Conservation (phyloP, 73 alveolate genomes). For the Blepharisma japonicum region DNA sequence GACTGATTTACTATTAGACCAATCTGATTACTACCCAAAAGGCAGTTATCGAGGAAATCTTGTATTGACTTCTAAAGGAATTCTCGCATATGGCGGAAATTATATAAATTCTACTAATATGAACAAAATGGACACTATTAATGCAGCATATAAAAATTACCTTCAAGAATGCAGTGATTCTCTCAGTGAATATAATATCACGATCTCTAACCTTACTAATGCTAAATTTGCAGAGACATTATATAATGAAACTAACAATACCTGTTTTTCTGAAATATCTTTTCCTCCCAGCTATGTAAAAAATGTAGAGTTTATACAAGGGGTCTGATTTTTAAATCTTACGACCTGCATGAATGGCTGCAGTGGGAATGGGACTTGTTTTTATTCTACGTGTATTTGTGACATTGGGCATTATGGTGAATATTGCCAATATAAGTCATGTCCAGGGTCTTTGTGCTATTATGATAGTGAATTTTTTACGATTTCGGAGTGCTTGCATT, state of each 20-base stretch:
- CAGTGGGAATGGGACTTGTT: slow-evolving; percentile 58
- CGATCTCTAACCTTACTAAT: background rate
- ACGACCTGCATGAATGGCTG: slow-evolving; percentile 62
- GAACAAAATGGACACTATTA: background rate
- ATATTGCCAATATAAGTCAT: slow-evolving; percentile 53
- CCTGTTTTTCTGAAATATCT: slow-evolving; percentile 18
- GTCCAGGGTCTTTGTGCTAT: slow-evolving; percentile 49
- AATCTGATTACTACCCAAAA: background rate
- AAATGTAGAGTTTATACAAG: slow-evolving; percentile 35
- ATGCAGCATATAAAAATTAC: slow-evolving; percentile 9
- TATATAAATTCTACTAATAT: background rate
- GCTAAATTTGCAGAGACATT: background rate
- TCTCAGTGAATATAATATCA: background rate
- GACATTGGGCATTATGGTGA: slow-evolving; percentile 60
- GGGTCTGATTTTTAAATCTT: slow-evolving; percentile 44
- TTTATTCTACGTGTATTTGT: slow-evolving; percentile 64
- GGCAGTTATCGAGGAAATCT: background rate
- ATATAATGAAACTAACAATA: background rate
- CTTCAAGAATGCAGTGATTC: background rate
- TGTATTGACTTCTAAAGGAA: slow-evolving; percentile 1
- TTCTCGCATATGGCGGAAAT: background rate
- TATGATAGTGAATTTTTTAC: slow-evolving; percentile 57
- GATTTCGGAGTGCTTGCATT: slow-evolving; percentile 66
- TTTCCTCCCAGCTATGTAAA: slow-evolving; percentile 30
- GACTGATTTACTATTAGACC: background rate